Base-by-base conservation (phyloP, 805 yeast genomes). In the Cyberlindnera mycetangii region DNA sequence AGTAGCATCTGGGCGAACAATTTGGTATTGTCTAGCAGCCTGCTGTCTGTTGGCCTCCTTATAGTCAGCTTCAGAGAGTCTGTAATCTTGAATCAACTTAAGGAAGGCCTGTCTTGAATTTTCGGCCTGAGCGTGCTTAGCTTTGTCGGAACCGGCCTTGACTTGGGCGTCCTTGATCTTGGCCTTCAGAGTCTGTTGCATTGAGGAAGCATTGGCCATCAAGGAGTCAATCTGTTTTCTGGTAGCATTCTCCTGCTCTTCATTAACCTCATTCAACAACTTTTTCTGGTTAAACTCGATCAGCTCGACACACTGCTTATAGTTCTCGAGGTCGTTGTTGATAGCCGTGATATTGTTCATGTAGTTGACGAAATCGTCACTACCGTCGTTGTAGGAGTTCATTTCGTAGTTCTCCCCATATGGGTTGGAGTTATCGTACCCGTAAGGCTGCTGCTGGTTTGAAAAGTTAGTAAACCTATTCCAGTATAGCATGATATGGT, bases 21-120 rank as follows among this genome's bases (percentile, higher is more conserved):
- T 87, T 62, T 81, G 82, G 71, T 85, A 90, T 74, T 92, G 98
- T 66, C 96, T 82, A 59, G 84, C 90, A 39, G 97, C 96, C 61
- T 87, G 95, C 50, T 80, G 79, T 64, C 85, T 82, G 65, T 87
- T 88, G 58, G 84, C 81, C 64, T 85, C 89, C 54, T 89, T 78
- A 72, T 87, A 89, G 58, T 84, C 79, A 50, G 88, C 89, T 68
- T 93, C 98, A 52, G 87, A 79, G 58, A 81, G 76, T 66, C 95
- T 81, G 70, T 87, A 89, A 62, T 81, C 89, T 66, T 89, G 93
- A 61, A 93, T 92, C 47, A 85, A 76, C 52, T 81, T 79, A 75
- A 90, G 79, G 64, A 93, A 93, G 62, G 85, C 81, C 60, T 81
- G 82, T 72, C 95, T 85, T 44, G 85, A 76, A 60, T 85, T 85